A percentile compares a stretch with the other conserved stretches of the same genome.
Conservation (phyloP, 768 basidiomycete genomes). For the Podaxis carcinomalis region DNA sequence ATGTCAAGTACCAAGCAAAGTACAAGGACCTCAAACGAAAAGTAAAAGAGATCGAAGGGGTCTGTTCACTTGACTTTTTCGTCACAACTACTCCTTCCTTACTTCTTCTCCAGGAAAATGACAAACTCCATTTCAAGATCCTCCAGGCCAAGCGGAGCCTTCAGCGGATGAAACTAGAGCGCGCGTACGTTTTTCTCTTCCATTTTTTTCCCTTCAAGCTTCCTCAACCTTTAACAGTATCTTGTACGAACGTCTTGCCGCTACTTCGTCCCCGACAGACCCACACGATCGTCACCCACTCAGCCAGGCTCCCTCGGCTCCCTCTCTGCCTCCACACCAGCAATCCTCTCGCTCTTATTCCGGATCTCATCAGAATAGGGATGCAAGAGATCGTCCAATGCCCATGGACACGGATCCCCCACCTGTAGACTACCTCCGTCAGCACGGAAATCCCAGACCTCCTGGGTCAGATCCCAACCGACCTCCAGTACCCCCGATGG, state of each 20-base stretch:
- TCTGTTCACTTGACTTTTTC: conserved; percentile 32
- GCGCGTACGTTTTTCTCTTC: conserved; percentile 61
- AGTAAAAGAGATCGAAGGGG: conserved; percentile 81
- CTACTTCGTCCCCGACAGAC: conserved; percentile 53
- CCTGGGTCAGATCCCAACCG: conserved; percentile 41
- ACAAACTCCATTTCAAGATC: conserved; percentile 80
- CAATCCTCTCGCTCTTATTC: conserved; percentile 30
- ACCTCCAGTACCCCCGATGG: conserved; percentile 44
- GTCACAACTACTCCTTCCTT: not conserved
- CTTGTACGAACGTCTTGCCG: conserved; percentile 72
- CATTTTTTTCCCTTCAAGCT: conserved; percentile 13
- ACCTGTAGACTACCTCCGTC: conserved; percentile 45
- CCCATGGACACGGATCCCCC: conserved; percentile 17
- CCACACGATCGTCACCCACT: conserved; percentile 36
- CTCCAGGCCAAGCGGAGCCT: conserved; percentile 77
- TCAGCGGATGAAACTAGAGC: conserved; percentile 82
- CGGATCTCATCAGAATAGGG: conserved; percentile 29
- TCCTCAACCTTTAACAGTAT: conserved; percentile 35
- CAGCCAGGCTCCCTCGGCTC: conserved; percentile 23
- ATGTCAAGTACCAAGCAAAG: conserved; percentile 82
- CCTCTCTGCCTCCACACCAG: conserved; percentile 32
- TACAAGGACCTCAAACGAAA: conserved; percentile 87
- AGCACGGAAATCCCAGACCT: conserved; percentile 43
- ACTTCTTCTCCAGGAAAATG: conserved; percentile 64
- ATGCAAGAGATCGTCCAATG: conserved; percentile 32